phyloP scores from a whole-genome alignment of 2,329 filamentous ascomycete species.

The Neofusicoccum ribis region DNA sequence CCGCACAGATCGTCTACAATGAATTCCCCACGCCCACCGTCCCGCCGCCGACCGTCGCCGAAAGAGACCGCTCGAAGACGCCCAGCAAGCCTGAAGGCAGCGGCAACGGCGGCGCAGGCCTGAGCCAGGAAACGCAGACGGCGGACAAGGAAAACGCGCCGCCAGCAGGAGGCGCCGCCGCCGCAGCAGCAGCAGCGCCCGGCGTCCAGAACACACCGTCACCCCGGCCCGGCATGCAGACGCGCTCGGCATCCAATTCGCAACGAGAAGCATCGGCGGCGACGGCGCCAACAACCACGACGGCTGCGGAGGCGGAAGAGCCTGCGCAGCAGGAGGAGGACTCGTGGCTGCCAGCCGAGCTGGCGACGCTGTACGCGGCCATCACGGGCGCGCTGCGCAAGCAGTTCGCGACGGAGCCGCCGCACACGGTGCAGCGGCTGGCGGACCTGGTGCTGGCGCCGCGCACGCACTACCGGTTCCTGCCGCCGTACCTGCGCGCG shows the following conservation, averaged over 20 bases:
- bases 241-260: slow-evolving; percentile 39
- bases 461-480: slow-evolving; percentile 73
- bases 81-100: slow-evolving; percentile 24
- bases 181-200: background rate
- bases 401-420: slow-evolving; percentile 73
- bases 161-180: slow-evolving; percentile 34
- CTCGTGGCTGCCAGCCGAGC: slow-evolving; percentile 31
- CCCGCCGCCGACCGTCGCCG: slow-evolving; percentile 47
- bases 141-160: slow-evolving; percentile 69
- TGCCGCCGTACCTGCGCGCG: slow-evolving; percentile 85
- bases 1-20: slow-evolving; percentile 63
- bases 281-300: background rate
- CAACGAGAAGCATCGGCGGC: background rate
- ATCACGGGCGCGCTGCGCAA: slow-evolving; percentile 57
- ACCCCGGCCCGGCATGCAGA: slow-evolving; percentile 43
- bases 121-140: slow-evolving; percentile 52
- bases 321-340: background rate
- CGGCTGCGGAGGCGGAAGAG: background rate
- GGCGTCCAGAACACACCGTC: slow-evolving; percentile 21
- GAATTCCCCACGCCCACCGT: slow-evolving; percentile 72
- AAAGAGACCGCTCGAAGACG: slow-evolving; percentile 33
- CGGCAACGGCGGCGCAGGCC: slow-evolving; percentile 23
- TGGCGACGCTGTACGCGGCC: slow-evolving; percentile 33
- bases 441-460: slow-evolving; percentile 82
- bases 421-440: slow-evolving; percentile 89